A percentile compares a stretch with the other conserved stretches of the same genome.
Conservation (phyloP, 164 flowering plant genomes). For the Malania oleifera region DNA sequence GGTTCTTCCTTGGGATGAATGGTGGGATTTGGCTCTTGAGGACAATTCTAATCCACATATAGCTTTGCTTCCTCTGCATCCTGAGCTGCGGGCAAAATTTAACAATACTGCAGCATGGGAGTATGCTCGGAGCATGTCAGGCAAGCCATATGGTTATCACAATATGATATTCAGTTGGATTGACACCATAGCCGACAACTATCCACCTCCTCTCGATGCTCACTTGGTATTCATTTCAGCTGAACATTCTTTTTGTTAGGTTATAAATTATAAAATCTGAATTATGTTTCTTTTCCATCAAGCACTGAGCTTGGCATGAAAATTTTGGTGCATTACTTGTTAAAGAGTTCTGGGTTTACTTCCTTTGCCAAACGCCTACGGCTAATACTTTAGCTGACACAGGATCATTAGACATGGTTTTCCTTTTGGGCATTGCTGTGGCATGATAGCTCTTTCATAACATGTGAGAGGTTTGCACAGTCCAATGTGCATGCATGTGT, state of each 20-base stretch:
- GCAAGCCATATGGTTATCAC: conserved; percentile 98
- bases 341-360: neutral
- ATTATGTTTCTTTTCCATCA: neutral
- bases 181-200: conserved; percentile 85
- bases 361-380: neutral
- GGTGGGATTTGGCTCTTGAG: conserved; percentile 89
- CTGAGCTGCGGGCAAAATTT: conserved; percentile 75
- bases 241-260: neutral
- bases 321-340: neutral
- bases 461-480: neutral
- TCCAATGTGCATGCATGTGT: neutral
- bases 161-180: conserved; percentile 99
- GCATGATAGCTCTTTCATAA: neutral
- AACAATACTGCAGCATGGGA: conserved; percentile 94
- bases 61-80: conserved; percentile 92
- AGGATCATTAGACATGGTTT: too few relatives aligned
- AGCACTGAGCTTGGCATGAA: neutral
- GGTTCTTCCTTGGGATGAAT: conserved; percentile 92
- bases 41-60: conserved; percentile 91
- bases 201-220: conserved; percentile 98
- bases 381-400: too few relatives aligned
- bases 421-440: neutral
- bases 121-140: conserved; percentile 89
- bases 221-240: conserved; percentile 69
- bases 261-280: neutral